Evolutionary conservation across 352 stramenopile genomes (phyloP), one percentile per base, ranked within the genome.

Genomic region (Pilasporangium apinafurcum): DNA sequence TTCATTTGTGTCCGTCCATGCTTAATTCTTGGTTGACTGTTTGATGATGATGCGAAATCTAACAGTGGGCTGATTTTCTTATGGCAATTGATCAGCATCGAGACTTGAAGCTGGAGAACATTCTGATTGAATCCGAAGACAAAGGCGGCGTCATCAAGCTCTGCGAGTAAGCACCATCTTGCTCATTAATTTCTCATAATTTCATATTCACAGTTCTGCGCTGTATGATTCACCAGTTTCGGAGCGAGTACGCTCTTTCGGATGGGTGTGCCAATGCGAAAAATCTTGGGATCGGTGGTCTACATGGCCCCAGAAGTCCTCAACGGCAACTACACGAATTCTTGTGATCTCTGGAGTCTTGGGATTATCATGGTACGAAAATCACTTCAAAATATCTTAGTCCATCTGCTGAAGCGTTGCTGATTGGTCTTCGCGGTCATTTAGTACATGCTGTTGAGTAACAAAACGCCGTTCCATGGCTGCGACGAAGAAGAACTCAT

Each of bases 361-460:
- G 79, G 79, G 8, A 68, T 92, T 16, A 83, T 89, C 46, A 92
- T 89, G 78, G 76, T 85, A 51, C 14, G 49, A 13, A 4, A 16
- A 17, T n/a, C n/a, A 12, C 21, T 8, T 2, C 14, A 44, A 26
- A 27, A 28, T 14, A 37, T 30, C 4, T 25, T n/a, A n/a, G n/a
- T n/a, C n/a, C n/a, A n/a, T n/a, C n/a, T n/a, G n/a, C n/a, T n/a
- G n/a, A n/a, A n/a, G n/a, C 2, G 16, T 43, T 16, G 5, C 25
- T 20, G 10, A 32, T 20, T 31, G 29, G n/a, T 42, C 1, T 35
- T 39, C 17, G 12, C 14, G 12, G n/a, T 17, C 13, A 27, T 12
- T 12, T 36, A 88, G 78, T 92, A 78, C 52, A 92, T 89, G 79
- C 65, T 92, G 20, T 53, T 92, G 37, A 89, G 74, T 65, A 88